Conservation (phyloP, 345 rosid species). For the Melastoma malabathricum region DNA sequence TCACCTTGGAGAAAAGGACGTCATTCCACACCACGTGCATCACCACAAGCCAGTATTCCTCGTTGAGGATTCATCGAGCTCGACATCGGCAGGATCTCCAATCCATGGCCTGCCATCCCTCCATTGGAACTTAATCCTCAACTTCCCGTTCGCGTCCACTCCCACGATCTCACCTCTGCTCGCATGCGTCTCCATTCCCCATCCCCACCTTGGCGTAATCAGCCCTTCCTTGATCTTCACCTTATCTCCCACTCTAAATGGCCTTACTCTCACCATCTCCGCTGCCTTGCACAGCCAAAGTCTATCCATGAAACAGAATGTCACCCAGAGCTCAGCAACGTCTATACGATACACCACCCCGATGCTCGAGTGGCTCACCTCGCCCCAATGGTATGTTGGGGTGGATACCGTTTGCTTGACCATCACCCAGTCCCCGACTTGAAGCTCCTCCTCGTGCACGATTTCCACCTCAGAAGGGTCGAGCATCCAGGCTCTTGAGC, state of each 20-base stretch:
- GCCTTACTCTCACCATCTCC: constrained; percentile 73
- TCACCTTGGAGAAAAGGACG: no score
- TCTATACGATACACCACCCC: constrained; percentile 90
- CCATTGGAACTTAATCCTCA: constrained; percentile 87
- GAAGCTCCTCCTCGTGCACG: constrained; percentile 69
- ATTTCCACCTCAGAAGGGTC: constrained; percentile 84
- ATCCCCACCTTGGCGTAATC: constrained; percentile 84
- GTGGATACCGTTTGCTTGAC: constrained; percentile 51
- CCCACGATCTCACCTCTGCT: constrained; percentile 88
- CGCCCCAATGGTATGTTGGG: constrained; percentile 95
- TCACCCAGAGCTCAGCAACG: constrained; percentile 64
- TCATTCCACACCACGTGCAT: no score
- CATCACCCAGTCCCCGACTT: constrained; percentile 81
- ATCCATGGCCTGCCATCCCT: constrained; percentile 95
- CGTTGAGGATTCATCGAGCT: constrained; percentile 35
- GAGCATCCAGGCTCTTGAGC: constrained; percentile 93
- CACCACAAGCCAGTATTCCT: not conserved
- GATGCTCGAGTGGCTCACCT: constrained; percentile 72
- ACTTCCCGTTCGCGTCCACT: constrained; percentile 88
- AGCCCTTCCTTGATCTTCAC: constrained; percentile 67
- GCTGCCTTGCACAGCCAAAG: constrained; percentile 84
- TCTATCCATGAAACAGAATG: constrained; percentile 79
- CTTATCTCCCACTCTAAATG: constrained; percentile 59
- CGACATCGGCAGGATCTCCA: constrained; percentile 94
- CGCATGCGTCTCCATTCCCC: constrained; percentile 98